Conservation (phyloP, 1,284 basidiomycete genomes). For the Ceratobasidium sp. region DNA sequence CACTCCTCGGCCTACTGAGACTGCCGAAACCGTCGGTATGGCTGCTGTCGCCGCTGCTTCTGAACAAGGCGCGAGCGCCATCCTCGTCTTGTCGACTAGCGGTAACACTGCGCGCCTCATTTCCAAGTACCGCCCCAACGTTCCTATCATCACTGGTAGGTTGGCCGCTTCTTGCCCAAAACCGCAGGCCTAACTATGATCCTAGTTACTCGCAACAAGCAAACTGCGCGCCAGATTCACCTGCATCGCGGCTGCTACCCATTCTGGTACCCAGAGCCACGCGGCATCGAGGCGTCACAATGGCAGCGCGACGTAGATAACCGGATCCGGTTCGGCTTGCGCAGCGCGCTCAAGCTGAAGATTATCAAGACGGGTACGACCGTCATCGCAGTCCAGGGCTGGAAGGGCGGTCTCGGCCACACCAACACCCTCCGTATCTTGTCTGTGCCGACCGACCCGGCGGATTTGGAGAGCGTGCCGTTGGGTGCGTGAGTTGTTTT, state of each 20-base stretch:
- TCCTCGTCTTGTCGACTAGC: slow-evolving; percentile 95
- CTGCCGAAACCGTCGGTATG: slow-evolving; percentile 91
- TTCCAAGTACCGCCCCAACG: slow-evolving; percentile 94
- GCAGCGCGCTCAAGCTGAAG: slow-evolving; percentile 84
- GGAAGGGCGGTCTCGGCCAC: slow-evolving; percentile 97
- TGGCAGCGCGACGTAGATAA: slow-evolving; percentile 95
- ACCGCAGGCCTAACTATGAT: slow-evolving; percentile 13
- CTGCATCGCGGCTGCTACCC: slow-evolving; percentile 97
- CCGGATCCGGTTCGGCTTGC: slow-evolving; percentile 83
- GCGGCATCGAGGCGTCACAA: slow-evolving; percentile 84
- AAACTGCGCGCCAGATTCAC: slow-evolving; percentile 96
- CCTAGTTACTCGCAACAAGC: slow-evolving; percentile 91
- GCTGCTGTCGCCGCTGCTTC: slow-evolving; percentile 93
- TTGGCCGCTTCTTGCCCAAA: slow-evolving; percentile 34
- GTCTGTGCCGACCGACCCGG: slow-evolving; percentile 83
- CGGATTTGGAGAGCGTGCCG: slow-evolving; percentile 82
- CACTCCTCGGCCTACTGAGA: slow-evolving; percentile 86
- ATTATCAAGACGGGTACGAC: slow-evolving; percentile 91
- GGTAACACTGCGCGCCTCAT: slow-evolving; percentile 96
- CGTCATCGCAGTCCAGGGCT: slow-evolving; percentile 96
- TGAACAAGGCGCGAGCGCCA: slow-evolving; percentile 92
- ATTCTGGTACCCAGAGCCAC: slow-evolving; percentile 93
- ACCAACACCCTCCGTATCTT: slow-evolving; percentile 84
- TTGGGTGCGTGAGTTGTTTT: slow-evolving; percentile 50
- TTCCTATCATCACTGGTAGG: slow-evolving; percentile 93